Conservation (phyloP, 2,329 filamentous ascomycete genomes). For the Nannizzia gypsea region DNA sequence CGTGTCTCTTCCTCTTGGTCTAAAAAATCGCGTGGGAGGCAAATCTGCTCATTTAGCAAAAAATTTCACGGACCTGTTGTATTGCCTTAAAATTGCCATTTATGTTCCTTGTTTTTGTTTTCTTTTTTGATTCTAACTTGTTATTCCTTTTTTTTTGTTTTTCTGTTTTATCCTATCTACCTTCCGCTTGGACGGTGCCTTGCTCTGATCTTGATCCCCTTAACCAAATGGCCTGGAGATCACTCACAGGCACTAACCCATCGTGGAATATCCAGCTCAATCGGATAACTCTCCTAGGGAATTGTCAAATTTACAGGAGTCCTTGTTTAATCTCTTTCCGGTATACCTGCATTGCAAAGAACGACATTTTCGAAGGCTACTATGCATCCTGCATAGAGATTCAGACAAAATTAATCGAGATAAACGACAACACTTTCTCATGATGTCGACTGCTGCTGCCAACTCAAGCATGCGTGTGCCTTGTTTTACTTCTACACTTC, state of each 20-base stretch:
- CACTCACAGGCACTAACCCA: not conserved
- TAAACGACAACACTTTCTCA: too few species aligned
- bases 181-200: not conserved
- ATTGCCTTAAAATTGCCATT: constrained; percentile 7
- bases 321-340: not conserved
- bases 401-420: too few species aligned
- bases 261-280: not conserved
- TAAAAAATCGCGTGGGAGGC: constrained; percentile 3
- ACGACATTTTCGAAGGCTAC: not conserved
- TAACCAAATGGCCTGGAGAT: not conserved
- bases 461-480: not conserved
- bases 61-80: not conserved
- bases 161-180: not conserved
- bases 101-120: not conserved
- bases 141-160: not conserved
- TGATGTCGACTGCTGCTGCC: not conserved
- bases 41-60: constrained; percentile 5
- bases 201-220: not conserved
- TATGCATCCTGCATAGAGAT: not conserved
- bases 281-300: not conserved
- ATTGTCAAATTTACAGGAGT: not conserved
- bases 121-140: not conserved
- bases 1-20: constrained; percentile 6
- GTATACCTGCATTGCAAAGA: not conserved
- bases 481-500: not conserved